Conservation (phyloP, 768 basidiomycete species). For the Russula vinacea region DNA sequence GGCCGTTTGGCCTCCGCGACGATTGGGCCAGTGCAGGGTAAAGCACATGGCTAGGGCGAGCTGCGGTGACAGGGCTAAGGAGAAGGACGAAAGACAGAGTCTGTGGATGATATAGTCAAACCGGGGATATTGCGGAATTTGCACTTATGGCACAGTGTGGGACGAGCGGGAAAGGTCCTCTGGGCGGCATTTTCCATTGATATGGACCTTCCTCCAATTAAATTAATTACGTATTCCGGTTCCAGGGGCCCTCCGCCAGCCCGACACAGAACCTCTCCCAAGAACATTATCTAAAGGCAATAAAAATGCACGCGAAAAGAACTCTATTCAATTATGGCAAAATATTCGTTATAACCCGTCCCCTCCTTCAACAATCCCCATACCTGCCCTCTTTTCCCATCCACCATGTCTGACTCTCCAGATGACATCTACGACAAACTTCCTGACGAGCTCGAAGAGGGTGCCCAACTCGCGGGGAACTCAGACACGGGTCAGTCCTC, state of each 20-base stretch:
- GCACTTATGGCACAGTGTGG: conserved; percentile 23
- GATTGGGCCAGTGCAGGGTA: conserved; percentile 15
- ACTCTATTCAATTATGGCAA: conserved; percentile 48
- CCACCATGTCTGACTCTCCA: conserved; percentile 61
- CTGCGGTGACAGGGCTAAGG: neutral
- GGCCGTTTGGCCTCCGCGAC: conserved; percentile 30
- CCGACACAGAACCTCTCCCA: conserved; percentile 28
- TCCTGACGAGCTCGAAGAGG: conserved; percentile 56
- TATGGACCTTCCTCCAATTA: conserved; percentile 27
- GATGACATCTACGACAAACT: conserved; percentile 53
- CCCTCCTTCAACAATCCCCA: conserved; percentile 42
- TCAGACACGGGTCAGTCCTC: conserved; percentile 35
- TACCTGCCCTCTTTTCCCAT: conserved; percentile 32
- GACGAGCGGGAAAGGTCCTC: conserved; percentile 22
- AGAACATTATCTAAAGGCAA: conserved; percentile 48
- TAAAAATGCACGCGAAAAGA: conserved; percentile 55
- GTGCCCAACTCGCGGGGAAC: conserved; percentile 43
- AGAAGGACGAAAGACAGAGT: neutral
- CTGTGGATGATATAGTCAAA: neutral
- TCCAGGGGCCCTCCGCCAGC: conserved; percentile 31
- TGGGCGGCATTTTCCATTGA: conserved; percentile 32
- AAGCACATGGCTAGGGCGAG: conserved; percentile 25
- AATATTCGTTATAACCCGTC: conserved; percentile 62
- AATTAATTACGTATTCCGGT: conserved; percentile 33
- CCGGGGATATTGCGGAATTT: conserved; percentile 29